Evolutionary conservation across 352 stramenopile genomes (phyloP).

Genomic region (Albugo laibachii): DNA sequence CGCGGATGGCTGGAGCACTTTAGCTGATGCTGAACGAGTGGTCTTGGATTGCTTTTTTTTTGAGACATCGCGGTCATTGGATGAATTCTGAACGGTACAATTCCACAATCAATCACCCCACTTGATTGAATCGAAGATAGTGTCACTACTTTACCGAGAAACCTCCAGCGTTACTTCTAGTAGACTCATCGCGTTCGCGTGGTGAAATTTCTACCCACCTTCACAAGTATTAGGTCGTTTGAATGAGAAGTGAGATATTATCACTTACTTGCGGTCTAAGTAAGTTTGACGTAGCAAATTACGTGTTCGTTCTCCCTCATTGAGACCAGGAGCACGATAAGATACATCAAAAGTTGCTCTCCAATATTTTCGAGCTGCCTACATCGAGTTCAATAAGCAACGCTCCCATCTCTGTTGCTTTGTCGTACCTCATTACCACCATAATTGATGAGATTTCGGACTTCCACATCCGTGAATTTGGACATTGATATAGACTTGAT

Average conservation of each 20-base stretch:
- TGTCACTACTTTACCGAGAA: too few species aligned
- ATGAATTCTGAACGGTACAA: not conserved
- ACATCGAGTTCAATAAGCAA: not conserved
- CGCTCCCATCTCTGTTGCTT: not conserved
- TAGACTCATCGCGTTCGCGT: slow-evolving; percentile 13
- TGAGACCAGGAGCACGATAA: slow-evolving; percentile 51
- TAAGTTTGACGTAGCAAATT: slow-evolving; percentile 80
- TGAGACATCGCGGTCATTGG: too few species aligned
- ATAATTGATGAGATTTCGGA: slow-evolving; percentile 75
- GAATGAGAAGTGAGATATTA: not conserved
- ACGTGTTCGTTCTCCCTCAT: slow-evolving; percentile 57
- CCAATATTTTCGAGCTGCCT: slow-evolving; percentile 77
- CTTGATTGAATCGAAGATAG: slow-evolving; percentile 1
- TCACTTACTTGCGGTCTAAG: slow-evolving; percentile 63
- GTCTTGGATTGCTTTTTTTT: too few species aligned
- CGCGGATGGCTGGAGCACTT: slow-evolving; percentile 5
- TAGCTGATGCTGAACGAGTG: too few species aligned
- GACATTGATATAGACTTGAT: slow-evolving; percentile 90
- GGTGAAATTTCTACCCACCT: slow-evolving; percentile 72
- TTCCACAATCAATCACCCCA: not conserved
- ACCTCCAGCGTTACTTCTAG: too few species aligned
- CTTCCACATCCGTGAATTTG: slow-evolving; percentile 83
- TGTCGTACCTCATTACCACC: slow-evolving; percentile 61
- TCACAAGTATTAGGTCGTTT: not conserved
- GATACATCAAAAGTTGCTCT: slow-evolving; percentile 58